phyloP scores from a whole-genome alignment of 257 asterid species.

The Schizonepeta tenuifolia region DNA sequence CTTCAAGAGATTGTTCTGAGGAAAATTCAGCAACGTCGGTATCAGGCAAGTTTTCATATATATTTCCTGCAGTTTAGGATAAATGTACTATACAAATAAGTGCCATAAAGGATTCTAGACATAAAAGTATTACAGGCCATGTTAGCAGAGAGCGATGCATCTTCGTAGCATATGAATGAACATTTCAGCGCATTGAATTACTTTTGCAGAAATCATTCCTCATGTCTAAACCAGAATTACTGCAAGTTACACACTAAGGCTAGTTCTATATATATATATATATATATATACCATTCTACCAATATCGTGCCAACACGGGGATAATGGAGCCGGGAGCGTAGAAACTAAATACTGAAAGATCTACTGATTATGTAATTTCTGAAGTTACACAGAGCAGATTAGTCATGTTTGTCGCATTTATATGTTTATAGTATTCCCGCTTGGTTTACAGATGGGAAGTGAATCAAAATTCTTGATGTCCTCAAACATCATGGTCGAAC shows the following conservation, averaged over 20 bases:
- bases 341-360: not conserved
- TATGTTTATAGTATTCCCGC: not conserved
- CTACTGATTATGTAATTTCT: not conserved
- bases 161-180: conserved; percentile 1
- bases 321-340: not conserved
- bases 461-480: not conserved
- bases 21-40: conserved; percentile 48
- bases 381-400: not conserved
- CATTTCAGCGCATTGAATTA: not conserved
- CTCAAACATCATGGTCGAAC: not conserved
- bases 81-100: conserved; percentile 26
- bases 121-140: not conserved
- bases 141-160: not conserved
- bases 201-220: not conserved
- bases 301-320: not conserved
- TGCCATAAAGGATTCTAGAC: not conserved
- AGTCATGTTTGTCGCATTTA: not conserved
- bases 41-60: conserved; percentile 46
- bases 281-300: not conserved
- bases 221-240: not conserved
- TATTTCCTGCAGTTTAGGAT: conserved; percentile 40
- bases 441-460: not conserved
- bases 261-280: not conserved
- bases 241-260: not conserved
- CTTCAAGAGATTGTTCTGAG: conserved; percentile 38